Evolutionary conservation across 306 rosid genomes (phyloP).

Genomic region (Lathyrus aphaca): DNA sequence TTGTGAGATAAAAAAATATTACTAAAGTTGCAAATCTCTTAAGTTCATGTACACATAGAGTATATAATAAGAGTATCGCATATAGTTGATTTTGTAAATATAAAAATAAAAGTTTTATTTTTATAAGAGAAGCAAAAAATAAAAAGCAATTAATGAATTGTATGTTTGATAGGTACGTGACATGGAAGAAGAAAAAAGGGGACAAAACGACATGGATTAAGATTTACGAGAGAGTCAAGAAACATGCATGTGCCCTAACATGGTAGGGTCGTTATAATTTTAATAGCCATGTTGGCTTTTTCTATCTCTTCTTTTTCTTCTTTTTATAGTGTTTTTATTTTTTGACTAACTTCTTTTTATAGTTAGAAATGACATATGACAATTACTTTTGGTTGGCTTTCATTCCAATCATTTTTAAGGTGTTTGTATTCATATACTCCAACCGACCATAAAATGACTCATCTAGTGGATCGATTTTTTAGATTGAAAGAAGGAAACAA

Average conservation of each 20-base stretch:
- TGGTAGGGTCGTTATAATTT: constrained; percentile 45
- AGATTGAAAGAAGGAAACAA: too few relatives aligned
- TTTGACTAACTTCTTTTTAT: not conserved
- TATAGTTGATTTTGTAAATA: constrained; percentile 30
- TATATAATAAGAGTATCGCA: constrained; percentile 27
- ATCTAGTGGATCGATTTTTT: too few relatives aligned
- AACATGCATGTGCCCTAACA: constrained; percentile 49
- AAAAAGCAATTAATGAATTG: not conserved
- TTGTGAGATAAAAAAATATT: constrained; percentile 16
- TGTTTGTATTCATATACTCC: too few relatives aligned
- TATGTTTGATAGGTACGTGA: constrained; percentile 35
- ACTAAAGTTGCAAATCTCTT: constrained; percentile 4
- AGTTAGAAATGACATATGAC: constrained; percentile 24
- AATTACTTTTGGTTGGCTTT: constrained; percentile 6
- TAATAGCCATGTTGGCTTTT: constrained; percentile 30
- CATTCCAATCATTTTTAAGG: not conserved
- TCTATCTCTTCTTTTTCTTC: not conserved
- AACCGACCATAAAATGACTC: too few relatives aligned
- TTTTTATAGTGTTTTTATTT: not conserved
- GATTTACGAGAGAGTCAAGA: constrained; percentile 43
- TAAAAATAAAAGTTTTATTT: not conserved
- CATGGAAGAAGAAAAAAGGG: constrained; percentile 13
- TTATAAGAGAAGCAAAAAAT: too few relatives aligned
- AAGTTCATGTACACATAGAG: constrained; percentile 41
- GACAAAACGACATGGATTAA: constrained; percentile 27